Percentiles rank a stretch among this genome's conserved stretches.
Evolutionary conservation across 495 filamentous ascomycete genomes (phyloP).

Genomic region (Podospora bellae-mahoneyi): DNA sequence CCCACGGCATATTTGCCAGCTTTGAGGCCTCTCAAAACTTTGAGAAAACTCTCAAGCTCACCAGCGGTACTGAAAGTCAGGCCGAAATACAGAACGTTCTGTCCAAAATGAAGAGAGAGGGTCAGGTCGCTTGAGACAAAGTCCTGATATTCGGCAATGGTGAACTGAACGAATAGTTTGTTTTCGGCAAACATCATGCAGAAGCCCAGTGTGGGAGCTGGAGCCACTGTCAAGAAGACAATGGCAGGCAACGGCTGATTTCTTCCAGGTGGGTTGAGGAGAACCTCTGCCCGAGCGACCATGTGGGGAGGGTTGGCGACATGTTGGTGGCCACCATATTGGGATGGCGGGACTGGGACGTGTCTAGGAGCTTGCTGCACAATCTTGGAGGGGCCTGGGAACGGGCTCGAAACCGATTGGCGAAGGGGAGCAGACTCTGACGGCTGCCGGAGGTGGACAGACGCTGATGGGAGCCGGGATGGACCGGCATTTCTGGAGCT

Average conservation of each 20-base stretch:
- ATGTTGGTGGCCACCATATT: not conserved
- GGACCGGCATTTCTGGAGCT: not conserved
- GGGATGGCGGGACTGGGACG: too few relatives aligned
- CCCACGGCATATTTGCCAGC: not conserved
- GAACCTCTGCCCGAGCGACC: not conserved
- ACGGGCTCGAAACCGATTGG: too few relatives aligned
- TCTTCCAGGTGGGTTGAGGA: not conserved
- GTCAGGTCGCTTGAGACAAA: conserved; percentile 3
- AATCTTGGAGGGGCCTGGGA: not conserved
- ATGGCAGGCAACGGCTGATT: not conserved
- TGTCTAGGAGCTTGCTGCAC: not conserved
- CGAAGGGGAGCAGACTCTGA: too few relatives aligned
- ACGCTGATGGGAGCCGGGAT: not conserved
- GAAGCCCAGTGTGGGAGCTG: conserved; percentile 2
- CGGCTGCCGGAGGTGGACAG: too few relatives aligned
- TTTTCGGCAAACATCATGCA: conserved; percentile 6
- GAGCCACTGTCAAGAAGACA: conserved; percentile 6
- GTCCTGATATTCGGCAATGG: conserved; percentile 12
- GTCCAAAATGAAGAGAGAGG: not conserved
- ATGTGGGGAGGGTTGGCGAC: not conserved
- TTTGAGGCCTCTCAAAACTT: not conserved
- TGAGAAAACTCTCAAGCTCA: not conserved
- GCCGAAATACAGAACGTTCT: not conserved
- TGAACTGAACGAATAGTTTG: conserved; percentile 9
- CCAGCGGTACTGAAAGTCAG: not conserved